Percentiles rank a stretch among this genome's conserved stretches.
Conservation (phyloP, 176 grass and related monocot genomes). For the Raddia guianensis region DNA sequence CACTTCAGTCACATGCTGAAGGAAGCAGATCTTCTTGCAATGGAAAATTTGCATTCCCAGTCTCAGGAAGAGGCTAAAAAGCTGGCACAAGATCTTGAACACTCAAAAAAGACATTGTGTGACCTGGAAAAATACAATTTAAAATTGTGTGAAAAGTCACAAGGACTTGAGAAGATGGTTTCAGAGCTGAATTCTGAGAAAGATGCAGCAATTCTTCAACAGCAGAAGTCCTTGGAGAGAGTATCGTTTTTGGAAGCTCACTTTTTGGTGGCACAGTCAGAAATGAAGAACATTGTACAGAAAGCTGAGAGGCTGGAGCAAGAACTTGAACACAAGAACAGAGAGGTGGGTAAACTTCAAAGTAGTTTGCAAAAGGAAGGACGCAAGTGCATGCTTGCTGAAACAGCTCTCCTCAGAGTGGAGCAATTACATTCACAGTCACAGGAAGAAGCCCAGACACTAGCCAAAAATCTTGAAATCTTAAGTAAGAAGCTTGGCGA, state of each 20-base stretch:
- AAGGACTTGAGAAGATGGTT: constrained; percentile 21
- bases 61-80: constrained; percentile 40
- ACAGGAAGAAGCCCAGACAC: constrained; percentile 37
- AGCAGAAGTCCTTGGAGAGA: constrained; percentile 35
- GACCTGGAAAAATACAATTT: constrained; percentile 30
- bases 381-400: constrained; percentile 23
- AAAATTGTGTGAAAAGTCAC: constrained; percentile 18
- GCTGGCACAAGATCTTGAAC: constrained; percentile 30
- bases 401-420: constrained; percentile 33
- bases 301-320: constrained; percentile 29
- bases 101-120: constrained; percentile 26
- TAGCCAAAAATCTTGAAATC: constrained; percentile 28
- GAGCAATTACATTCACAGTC: constrained; percentile 31
- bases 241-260: constrained; percentile 33
- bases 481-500: constrained; percentile 21
- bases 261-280: constrained; percentile 4
- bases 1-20: constrained; percentile 34
- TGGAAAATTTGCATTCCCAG: constrained; percentile 29
- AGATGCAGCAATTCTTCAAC: constrained; percentile 35
- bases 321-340: constrained; percentile 37
- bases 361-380: constrained; percentile 27
- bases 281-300: constrained; percentile 40
- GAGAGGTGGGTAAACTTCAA: constrained; percentile 32
- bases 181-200: constrained; percentile 24
- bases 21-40: constrained; percentile 35